Evolutionary conservation across 1,284 basidiomycete species (phyloP).

Genomic region (Ceratobasidium sp.): DNA sequence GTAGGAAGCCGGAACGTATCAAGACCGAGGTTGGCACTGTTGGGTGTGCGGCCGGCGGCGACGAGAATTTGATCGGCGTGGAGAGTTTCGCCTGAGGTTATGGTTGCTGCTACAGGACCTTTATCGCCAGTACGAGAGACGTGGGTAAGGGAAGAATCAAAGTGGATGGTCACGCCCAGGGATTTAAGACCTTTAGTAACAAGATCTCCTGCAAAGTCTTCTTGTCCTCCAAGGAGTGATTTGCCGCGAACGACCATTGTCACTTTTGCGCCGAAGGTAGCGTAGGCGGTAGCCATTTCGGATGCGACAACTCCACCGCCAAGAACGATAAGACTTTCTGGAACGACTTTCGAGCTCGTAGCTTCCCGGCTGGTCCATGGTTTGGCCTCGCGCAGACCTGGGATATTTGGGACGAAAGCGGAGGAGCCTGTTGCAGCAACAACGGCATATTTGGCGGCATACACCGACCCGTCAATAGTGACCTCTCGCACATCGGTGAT

Average conservation of each 20-base stretch:
- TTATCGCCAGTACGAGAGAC: slow-evolving; percentile 34
- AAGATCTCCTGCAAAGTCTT: slow-evolving; percentile 44
- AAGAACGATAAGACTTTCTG: slow-evolving; percentile 40
- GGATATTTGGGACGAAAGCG: slow-evolving; percentile 34
- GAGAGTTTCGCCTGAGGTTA: slow-evolving; percentile 13
- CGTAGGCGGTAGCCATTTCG: slow-evolving; percentile 45
- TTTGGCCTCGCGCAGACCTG: slow-evolving; percentile 32
- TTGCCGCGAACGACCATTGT: slow-evolving; percentile 44
- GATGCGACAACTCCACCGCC: slow-evolving; percentile 46
- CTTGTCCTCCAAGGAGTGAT: slow-evolving; percentile 24
- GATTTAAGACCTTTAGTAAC: slow-evolving; percentile 39
- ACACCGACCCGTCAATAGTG: slow-evolving; percentile 13
- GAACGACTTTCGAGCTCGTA: slow-evolving; percentile 35
- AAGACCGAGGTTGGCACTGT: slow-evolving; percentile 36
- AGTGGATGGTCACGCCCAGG: slow-evolving; percentile 32
- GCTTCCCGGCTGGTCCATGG: slow-evolving; percentile 48
- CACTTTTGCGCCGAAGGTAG: slow-evolving; percentile 35
- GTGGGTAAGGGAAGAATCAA: slow-evolving; percentile 10
- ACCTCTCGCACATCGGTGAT: slow-evolving; percentile 11
- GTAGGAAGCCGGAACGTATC: slow-evolving; percentile 32
- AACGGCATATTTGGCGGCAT: slow-evolving; percentile 41
- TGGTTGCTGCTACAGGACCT: slow-evolving; percentile 11
- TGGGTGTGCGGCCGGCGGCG: slow-evolving; percentile 44
- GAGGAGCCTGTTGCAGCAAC: slow-evolving; percentile 39
- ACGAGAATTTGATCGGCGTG: slow-evolving; percentile 41